Evolutionary conservation across 352 stramenopile species (phyloP), one percentile per base, ranked within the genome.

Genomic region (Lagenidium sp.): DNA sequence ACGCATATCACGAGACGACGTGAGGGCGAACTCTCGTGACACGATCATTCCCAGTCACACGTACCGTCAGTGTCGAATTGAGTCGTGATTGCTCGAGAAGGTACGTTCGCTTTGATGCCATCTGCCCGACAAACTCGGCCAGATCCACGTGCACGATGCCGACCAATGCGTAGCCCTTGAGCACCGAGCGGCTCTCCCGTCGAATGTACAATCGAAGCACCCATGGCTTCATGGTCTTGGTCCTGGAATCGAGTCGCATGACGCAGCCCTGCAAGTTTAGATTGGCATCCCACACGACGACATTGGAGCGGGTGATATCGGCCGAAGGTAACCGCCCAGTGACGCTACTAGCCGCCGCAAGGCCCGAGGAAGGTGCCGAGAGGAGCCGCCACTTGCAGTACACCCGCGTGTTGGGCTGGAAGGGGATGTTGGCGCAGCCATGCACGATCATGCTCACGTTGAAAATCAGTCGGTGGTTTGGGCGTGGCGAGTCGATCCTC

Each of bases 331-430:
- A 58, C 13, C 42, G 2, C 0, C 47, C 47, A 0, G 15, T 7
- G 20, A 21, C 24, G 19, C 3, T 22, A 2, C 15, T 13, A 12
- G 30, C 46, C 29, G 23, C 22, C 4, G 45, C 48, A 20, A 20
- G 29, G 8, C 44, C 19, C 3, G 4, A 38, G 5, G 41, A 19
- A 20, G 22, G 29, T 10, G 47, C 19, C 3, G 4, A 38, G 5
- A 40, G 20, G 15, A 67, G 34, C 38, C 65, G 69, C 55, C 51
- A 68, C 32, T 65, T 69, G 44, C 57, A 69, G 42, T 60, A 63
- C 23, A 70, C 50, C n/a, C 57, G 46, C 12, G 52, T 41, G 29
- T 55, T 44, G 8, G 47, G 16, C 7, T 52, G 50, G 19, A 63
- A 40, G 0, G 63, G 56, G 16, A 73, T 57, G 43, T 67, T 69